Conservation (phyloP, 768 basidiomycete genomes). For the Leccinum barrowsii region DNA sequence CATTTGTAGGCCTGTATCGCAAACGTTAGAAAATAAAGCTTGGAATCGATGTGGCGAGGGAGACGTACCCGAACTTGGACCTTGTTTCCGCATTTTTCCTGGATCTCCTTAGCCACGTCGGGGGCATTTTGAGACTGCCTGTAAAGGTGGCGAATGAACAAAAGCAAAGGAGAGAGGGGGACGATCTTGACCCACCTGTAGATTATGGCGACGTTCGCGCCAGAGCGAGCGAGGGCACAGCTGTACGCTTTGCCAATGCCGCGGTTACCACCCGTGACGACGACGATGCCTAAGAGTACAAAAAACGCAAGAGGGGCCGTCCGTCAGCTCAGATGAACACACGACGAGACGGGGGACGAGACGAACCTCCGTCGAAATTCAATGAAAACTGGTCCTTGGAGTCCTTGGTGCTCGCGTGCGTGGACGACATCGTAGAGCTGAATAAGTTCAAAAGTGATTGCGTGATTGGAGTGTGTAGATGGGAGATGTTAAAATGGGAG, state of each 20-base stretch:
- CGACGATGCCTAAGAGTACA: conserved; percentile 38
- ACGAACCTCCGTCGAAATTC: conserved; percentile 30
- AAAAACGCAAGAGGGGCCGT: accelerated
- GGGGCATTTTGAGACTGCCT: conserved; percentile 49
- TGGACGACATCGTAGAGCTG: conserved; percentile 6
- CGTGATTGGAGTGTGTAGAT: neutral
- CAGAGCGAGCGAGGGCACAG: conserved; percentile 50
- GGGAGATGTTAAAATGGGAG: neutral
- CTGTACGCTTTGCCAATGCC: conserved; percentile 59
- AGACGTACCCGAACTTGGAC: conserved; percentile 37
- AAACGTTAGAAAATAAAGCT: neutral
- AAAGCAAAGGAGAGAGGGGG: neutral
- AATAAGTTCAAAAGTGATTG: conserved; percentile 7
- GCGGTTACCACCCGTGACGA: conserved; percentile 61
- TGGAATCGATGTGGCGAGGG: too few relatives aligned
- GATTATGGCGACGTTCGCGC: conserved; percentile 58
- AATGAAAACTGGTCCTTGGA: conserved; percentile 8
- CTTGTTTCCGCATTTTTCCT: conserved; percentile 40
- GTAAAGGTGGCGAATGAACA: neutral
- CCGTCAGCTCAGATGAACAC: neutral
- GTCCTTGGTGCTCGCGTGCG: neutral
- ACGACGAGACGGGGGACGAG: neutral
- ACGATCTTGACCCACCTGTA: conserved; percentile 39
- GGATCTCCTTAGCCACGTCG: conserved; percentile 45
- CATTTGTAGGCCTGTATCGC: conserved; percentile 54